These are phyloP conservation scores for Podaxis pistillaris DNA, from an alignment of 768 basidiomycete genomes.

Conservation along the genomic window DNA sequence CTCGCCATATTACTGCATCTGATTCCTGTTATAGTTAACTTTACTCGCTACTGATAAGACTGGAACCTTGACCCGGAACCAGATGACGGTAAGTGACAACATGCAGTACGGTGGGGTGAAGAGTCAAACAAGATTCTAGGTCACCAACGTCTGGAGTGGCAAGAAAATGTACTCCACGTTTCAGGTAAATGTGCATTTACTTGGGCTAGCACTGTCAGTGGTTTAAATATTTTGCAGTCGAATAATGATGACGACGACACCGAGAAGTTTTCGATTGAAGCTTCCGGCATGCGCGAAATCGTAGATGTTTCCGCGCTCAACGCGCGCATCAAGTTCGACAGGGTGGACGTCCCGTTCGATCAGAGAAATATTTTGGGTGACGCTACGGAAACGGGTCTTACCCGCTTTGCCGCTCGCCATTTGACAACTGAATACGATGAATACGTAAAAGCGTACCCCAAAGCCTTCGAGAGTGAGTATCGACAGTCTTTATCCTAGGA, in stretches of 20 bases:
- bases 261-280: constrained; percentile 44
- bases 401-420: constrained; percentile 61
- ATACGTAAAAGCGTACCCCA: constrained; percentile 47
- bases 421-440: constrained; percentile 51
- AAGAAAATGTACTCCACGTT: constrained; percentile 62
- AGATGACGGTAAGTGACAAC: constrained; percentile 53
- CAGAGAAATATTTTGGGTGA: constrained; percentile 64
- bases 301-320: constrained; percentile 65
- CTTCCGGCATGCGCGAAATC: constrained; percentile 61
- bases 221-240: constrained; percentile 35
- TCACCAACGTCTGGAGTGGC: constrained; percentile 67
- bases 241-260: constrained; percentile 65
- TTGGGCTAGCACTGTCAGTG: neutral
- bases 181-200: constrained; percentile 36
- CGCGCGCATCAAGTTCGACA: constrained; percentile 70
- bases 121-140: constrained; percentile 26
- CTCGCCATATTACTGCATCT: neutral
- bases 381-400: constrained; percentile 74
- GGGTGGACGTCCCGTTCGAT: constrained; percentile 58
- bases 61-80: constrained; percentile 67
- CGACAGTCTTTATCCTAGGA: neutral
- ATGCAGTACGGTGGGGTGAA: neutral
- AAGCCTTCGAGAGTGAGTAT: constrained; percentile 55
- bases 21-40: constrained; percentile 42
- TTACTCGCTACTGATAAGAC: constrained; percentile 72